A percentile compares a stretch with the other conserved stretches of the same genome.
Conservation (phyloP, 129 eudicot species). For the Cynara cardunculus region DNA sequence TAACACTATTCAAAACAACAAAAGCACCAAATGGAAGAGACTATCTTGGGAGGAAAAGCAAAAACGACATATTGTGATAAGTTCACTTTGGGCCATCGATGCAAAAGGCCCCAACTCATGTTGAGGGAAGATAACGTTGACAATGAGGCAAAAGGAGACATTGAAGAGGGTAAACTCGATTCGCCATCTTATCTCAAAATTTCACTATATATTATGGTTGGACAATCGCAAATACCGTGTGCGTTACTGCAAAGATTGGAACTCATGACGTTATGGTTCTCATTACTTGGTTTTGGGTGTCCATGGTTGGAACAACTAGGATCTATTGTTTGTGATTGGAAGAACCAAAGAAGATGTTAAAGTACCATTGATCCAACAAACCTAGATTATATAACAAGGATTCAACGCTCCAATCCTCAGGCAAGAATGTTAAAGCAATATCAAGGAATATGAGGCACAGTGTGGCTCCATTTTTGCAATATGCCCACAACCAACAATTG, state of each 20-base stretch:
- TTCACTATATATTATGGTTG: background rate
- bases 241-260: background rate
- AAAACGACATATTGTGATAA: background rate
- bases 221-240: background rate
- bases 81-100: background rate
- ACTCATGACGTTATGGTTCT: background rate
- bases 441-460: background rate
- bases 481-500: background rate
- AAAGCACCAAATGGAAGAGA: background rate
- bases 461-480: background rate
- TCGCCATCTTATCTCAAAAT: background rate
- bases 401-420: background rate
- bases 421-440: background rate
- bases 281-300: background rate
- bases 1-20: background rate
- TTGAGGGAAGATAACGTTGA: background rate
- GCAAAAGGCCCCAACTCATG: background rate
- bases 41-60: conserved; percentile 3
- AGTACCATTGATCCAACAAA: background rate
- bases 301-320: background rate
- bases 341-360: background rate
- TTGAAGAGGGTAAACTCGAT: background rate
- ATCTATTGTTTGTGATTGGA: background rate
- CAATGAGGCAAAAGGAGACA: background rate
- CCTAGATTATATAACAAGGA: background rate